Percentiles rank a stretch among this genome's conserved stretches.
phyloP scores from a whole-genome alignment of 495 filamentous ascomycete species.

The Cenococcum geophilum region DNA sequence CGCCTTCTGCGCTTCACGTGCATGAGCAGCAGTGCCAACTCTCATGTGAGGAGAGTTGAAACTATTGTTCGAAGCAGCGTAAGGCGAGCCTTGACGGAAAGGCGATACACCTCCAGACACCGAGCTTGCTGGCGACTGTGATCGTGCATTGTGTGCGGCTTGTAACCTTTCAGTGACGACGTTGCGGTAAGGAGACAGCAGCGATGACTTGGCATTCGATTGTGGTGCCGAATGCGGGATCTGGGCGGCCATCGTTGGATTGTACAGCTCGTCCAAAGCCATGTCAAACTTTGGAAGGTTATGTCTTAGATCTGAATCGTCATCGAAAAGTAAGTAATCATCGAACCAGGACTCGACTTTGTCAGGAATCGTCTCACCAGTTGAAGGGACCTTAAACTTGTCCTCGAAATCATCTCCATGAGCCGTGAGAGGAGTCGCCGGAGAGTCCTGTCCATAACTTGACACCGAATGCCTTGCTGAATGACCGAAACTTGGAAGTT shows the following conservation, averaged over 20 bases:
- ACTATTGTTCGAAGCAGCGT: slow-evolving; percentile 44
- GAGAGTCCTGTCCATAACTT: slow-evolving; percentile 49
- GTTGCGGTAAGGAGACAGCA: slow-evolving; percentile 53
- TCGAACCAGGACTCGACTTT: slow-evolving; percentile 50
- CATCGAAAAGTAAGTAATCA: slow-evolving; percentile 53
- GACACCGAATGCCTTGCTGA: slow-evolving; percentile 52
- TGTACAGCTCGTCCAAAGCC: slow-evolving; percentile 80
- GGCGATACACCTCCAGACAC: slow-evolving; percentile 70
- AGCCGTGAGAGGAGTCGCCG: slow-evolving; percentile 51
- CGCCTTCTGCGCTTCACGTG: slow-evolving; percentile 55
- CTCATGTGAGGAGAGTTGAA: slow-evolving; percentile 40
- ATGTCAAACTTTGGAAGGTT: slow-evolving; percentile 71
- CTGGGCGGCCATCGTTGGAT: slow-evolving; percentile 55
- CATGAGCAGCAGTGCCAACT: slow-evolving; percentile 52
- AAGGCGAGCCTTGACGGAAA: slow-evolving; percentile 71
- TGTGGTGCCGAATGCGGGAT: slow-evolving; percentile 36
- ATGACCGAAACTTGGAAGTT: slow-evolving; percentile 41
- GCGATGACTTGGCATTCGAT: slow-evolving; percentile 37
- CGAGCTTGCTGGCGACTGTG: slow-evolving; percentile 48
- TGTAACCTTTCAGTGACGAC: slow-evolving; percentile 70
- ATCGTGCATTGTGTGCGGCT: slow-evolving; percentile 64
- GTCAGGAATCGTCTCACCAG: slow-evolving; percentile 32
- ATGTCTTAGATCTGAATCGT: slow-evolving; percentile 32
- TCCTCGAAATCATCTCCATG: slow-evolving; percentile 51
- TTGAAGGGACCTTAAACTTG: slow-evolving; percentile 28